Conservation (phyloP, 129 eudicot species). For the Helichrysum umbraculigerum region DNA sequence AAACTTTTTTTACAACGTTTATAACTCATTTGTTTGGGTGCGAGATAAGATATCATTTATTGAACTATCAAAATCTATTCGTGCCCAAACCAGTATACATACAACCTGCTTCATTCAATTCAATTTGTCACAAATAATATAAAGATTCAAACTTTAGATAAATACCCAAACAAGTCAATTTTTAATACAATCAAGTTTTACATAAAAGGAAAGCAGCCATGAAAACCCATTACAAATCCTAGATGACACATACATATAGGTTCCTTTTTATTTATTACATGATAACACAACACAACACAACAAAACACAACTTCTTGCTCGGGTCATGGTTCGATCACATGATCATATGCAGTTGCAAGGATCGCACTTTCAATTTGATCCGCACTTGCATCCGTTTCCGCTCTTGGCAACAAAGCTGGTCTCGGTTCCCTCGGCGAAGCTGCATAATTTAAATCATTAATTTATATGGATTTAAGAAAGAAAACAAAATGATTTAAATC, state of each 20-base stretch:
- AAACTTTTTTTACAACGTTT: too few relatives aligned
- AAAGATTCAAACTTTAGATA: constrained; percentile 16
- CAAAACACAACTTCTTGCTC: constrained; percentile 24
- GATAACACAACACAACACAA: constrained; percentile 28
- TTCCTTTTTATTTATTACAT: constrained; percentile 34
- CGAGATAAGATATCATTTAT: too few relatives aligned
- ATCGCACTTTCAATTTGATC: constrained; percentile 59
- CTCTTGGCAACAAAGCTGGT: constrained; percentile 42
- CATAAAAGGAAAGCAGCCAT: constrained; percentile 21
- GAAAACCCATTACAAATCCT: constrained; percentile 31
- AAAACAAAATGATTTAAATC: background rate
- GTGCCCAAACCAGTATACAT: too few relatives aligned
- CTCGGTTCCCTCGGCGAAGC: constrained; percentile 49
- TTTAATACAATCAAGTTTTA: constrained; percentile 15
- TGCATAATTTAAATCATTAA: constrained; percentile 18
- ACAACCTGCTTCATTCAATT: too few relatives aligned
- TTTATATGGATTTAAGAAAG: background rate
- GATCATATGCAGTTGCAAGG: constrained; percentile 52
- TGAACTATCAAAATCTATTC: too few relatives aligned
- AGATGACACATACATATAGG: constrained; percentile 15
- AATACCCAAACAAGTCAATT: constrained; percentile 31
- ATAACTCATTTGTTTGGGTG: too few relatives aligned
- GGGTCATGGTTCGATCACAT: constrained; percentile 8
- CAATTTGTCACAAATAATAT: background rate
- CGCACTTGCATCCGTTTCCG: constrained; percentile 58